Evolutionary conservation across 2,329 filamentous ascomycete genomes (phyloP), one percentile per base, ranked within the genome.

Genomic region (Cladosporium austrohemisphaericum): DNA sequence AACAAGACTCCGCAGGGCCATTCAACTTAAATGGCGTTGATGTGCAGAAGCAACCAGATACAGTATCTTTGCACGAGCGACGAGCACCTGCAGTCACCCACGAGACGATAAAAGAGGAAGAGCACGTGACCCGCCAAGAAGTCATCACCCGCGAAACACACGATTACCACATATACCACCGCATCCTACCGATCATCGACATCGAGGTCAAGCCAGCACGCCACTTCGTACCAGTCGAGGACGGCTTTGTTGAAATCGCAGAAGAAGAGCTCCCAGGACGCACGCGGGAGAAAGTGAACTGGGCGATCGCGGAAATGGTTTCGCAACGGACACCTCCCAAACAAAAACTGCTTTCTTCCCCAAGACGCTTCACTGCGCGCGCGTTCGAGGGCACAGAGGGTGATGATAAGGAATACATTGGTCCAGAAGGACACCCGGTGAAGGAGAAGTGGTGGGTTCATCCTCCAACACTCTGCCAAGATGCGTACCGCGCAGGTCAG

Each of bases 81-180:
- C 67, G 63, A 55, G 70, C 70, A n/a, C 69, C 72, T 32, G 68
- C 61, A 16, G 75, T 79, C 14, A 71, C 68, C 1, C 76, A 79
- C 51, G 75, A 80, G 55, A 65, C 68, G 0, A 62, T 79, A 31
- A 65, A 67, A 13, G 67, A 70, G 3, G 59, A 69, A 11, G 58
- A 68, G 9, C 75, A 76, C 51, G 66, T 78, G 41, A 66, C 78
- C 36, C 58, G 69, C 13, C 65, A 77, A 54, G 70, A 78, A 55
- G 56, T 59, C 18, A 73, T 79, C 43, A 73, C 71, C 5, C 73
- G 76, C 29, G 77, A 80, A 52, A 76, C 78, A 26, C 77, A 80
- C 62, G 73, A 72, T 26, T 70, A 80, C 58, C 71, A 79, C 53
- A 61, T 76, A 28, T 74, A 72, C 55, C 76, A 79, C 52, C 72